A percentile compares a stretch with the other conserved stretches of the same genome.
These are phyloP conservation scores for Blepharisma undulans DNA, from an alignment of 169 alveolate genomes.

Conservation along the genomic window DNA sequence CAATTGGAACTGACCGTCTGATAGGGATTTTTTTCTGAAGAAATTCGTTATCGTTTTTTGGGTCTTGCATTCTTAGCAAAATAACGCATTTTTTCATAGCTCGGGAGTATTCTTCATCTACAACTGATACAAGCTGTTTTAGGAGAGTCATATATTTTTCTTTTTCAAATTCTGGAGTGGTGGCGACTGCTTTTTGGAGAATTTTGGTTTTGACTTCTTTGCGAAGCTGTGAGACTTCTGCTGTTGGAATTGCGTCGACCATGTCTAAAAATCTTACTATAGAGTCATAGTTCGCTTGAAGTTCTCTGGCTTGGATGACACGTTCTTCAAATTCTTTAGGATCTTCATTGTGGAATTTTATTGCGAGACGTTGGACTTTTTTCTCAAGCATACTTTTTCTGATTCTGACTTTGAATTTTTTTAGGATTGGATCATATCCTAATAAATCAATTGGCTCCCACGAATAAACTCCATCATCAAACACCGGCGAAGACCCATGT, in stretches of 20 bases:
- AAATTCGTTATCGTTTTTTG: conserved; percentile 55
- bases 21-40: conserved; percentile 51
- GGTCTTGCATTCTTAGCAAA: conserved; percentile 78
- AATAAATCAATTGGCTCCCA: conserved; percentile 77
- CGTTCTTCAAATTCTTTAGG: conserved; percentile 64
- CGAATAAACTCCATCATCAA: conserved; percentile 57
- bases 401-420: conserved; percentile 65
- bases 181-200: conserved; percentile 8
- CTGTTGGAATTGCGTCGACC: conserved; percentile 57
- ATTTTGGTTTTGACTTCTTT: conserved; percentile 8
- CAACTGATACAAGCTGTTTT: conserved; percentile 64
- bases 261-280: conserved; percentile 64
- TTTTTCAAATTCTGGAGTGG: background rate
- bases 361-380: conserved; percentile 68
- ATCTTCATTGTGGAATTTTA: conserved; percentile 71
- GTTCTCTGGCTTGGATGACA: conserved; percentile 57
- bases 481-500: conserved; percentile 77
- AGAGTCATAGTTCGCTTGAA: conserved; percentile 68
- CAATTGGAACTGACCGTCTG: conserved; percentile 47
- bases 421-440: conserved; percentile 53
- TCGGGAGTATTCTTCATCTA: conserved; percentile 80
- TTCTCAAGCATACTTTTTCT: conserved; percentile 56
- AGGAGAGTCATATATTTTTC: conserved; percentile 30
- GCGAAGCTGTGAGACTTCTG: background rate
- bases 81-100: conserved; percentile 83